Percentiles rank a stretch among this genome's conserved stretches.
These are phyloP conservation scores for Penicillium cosmopolitanum DNA, from an alignment of 495 filamentous ascomycete genomes.

Conservation along the genomic window DNA sequence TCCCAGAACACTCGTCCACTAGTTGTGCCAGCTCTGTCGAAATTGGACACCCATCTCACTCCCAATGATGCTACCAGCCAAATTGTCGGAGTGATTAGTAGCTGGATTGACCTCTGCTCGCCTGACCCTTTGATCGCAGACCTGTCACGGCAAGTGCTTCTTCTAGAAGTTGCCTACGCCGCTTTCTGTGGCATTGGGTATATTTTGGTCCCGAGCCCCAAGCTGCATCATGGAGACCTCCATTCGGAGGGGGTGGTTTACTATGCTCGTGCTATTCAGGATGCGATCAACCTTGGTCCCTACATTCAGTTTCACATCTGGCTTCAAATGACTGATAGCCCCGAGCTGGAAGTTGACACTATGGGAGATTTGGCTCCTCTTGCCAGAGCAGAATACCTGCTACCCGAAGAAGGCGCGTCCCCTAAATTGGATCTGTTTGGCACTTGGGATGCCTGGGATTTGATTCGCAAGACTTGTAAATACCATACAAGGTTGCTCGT, in stretches of 20 bases:
- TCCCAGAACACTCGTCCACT: conserved; percentile 50
- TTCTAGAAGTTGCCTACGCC: conserved; percentile 89
- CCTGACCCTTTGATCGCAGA: conserved; percentile 78
- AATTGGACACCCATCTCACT: conserved; percentile 72
- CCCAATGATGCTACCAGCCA: conserved; percentile 73
- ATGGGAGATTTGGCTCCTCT: conserved; percentile 62
- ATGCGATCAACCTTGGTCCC: conserved; percentile 70
- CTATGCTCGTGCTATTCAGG: conserved; percentile 84
- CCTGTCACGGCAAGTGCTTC: conserved; percentile 85
- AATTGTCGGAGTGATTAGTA: conserved; percentile 72
- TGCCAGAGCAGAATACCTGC: conserved; percentile 56
- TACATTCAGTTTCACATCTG: conserved; percentile 82
- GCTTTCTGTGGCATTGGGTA: conserved; percentile 89
- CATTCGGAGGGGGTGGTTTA: conserved; percentile 58
- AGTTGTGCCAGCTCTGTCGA: conserved; percentile 69
- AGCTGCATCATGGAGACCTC: conserved; percentile 49
- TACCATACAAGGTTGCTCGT: conserved; percentile 81
- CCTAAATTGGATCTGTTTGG: conserved; percentile 66
- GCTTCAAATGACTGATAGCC: conserved; percentile 72
- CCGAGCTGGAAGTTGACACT: conserved; percentile 56
- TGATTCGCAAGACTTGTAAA: conserved; percentile 82
- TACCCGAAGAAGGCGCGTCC: conserved; percentile 31
- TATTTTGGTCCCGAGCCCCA: conserved; percentile 79
- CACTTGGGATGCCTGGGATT: conserved; percentile 93
- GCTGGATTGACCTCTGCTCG: conserved; percentile 90